Evolutionary conservation across 208 protist species (phyloP), one percentile per base, ranked within the genome.

Genomic region (Trypanosoma boissoni): DNA sequence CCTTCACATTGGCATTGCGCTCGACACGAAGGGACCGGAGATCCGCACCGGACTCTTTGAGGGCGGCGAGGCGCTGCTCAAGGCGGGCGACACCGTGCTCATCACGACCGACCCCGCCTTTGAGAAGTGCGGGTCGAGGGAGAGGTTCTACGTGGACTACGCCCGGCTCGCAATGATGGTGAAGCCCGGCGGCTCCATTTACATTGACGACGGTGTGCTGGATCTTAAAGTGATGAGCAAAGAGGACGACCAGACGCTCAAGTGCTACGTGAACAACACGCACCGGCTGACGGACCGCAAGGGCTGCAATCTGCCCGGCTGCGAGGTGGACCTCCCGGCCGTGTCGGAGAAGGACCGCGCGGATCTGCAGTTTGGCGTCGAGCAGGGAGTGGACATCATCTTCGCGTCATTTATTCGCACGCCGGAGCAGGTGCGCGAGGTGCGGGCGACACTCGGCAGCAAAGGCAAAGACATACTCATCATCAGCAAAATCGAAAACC

Each of bases 401-500:
- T 98, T 98, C 52, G 97, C 97, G 16, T 99, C 98, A 14, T 99
- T 99, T 71, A 98, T 99, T 64, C 89, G 95, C 56, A 95, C 80
- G 27, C 87, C 93, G 2, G 78, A 85, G 7, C 96, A 99, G 76
- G 92, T 99, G 12, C 44, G 73, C 6, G 86, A 96, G 36, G 97
- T 99, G 51, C 86, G 96, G 50, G 63, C 76, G 18, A 71, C 88
- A 18, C 91, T 99, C 34, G 94, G 96, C 27, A 76, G 83, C 27
- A 81, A 86, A 36, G 94, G 92, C n/a, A 81, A 84, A 49, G 78
- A 97, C 48, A 92, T 92, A 43, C 83, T 92, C 63, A 98, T 99
- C 74, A 99, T 99, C 67, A 82, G 87, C 61, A 99, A 99, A 86
- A 99, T 99, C 67, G 98, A 99, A 86, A 99, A 99, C 69, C 91